phyloP scores from a whole-genome alignment of 257 asterid genomes.

The Misopates orontium region DNA sequence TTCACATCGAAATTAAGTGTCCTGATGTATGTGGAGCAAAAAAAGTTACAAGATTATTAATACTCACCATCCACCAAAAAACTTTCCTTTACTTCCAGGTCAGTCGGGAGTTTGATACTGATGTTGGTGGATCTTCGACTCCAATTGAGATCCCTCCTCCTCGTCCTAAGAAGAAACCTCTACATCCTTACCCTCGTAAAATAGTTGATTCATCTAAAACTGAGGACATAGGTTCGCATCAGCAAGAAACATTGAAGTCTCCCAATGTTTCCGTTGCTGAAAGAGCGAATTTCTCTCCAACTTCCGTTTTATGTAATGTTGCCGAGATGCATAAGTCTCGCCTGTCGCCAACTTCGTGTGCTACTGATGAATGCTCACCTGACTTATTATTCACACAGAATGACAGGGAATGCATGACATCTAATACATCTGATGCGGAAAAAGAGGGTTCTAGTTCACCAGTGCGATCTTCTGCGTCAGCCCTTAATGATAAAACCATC shows the following conservation, averaged over 20 bases:
- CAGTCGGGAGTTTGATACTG: constrained; percentile 55
- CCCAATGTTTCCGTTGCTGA: constrained; percentile 31
- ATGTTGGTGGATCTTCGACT: constrained; percentile 45
- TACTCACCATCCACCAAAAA: neutral
- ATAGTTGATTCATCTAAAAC: constrained; percentile 29
- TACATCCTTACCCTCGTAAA: constrained; percentile 88
- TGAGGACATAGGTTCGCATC: constrained; percentile 28
- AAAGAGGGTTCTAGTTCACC: constrained; percentile 25
- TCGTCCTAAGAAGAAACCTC: constrained; percentile 87
- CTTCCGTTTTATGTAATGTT: constrained; percentile 11
- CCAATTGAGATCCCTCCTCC: constrained; percentile 92
- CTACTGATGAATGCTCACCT: constrained; percentile 35
- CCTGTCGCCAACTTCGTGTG: constrained; percentile 35
- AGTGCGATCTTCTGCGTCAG: constrained; percentile 15
- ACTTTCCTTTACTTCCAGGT: constrained; percentile 32
- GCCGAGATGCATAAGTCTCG: constrained; percentile 30
- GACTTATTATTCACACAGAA: constrained; percentile 21
- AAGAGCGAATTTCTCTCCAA: constrained; percentile 62
- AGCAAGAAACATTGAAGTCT: constrained; percentile 35
- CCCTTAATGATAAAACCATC: constrained; percentile 8
- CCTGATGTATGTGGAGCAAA: neutral
- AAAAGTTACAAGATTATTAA: neutral
- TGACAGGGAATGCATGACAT: constrained; percentile 34
- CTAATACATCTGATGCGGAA: constrained; percentile 23
- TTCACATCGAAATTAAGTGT: neutral